Base-by-base conservation (phyloP, 2,329 filamentous ascomycete genomes). In the Curvularia verruculosa region DNA sequence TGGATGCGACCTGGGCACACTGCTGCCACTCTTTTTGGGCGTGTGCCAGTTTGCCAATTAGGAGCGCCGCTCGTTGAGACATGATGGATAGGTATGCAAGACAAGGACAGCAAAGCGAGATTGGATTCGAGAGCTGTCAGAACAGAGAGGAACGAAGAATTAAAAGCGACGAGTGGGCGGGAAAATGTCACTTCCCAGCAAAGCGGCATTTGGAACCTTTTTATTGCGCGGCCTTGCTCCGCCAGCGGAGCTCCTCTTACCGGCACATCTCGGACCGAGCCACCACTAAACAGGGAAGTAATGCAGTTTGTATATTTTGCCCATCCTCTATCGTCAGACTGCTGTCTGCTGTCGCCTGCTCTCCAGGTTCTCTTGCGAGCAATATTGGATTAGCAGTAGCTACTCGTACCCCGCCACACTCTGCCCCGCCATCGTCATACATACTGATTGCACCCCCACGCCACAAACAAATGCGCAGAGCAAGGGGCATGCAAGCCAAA, bases 21-120 rank as follows among this genome's bases (percentile, higher is more conserved):
- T 74, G 73, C 56, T 81, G 67, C 81, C 81, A 82, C 60, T 82
- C 80, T 61, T 79, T 78, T 23, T 73, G 67, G 15, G 80, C 73
- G 60, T 82, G 80, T 3, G 70, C 66, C 46, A 83, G 76, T 24
- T 73, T 71, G 24, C 80, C 80, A 45, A 82, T 79, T 12, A 83
- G 73, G 15, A 83, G 75, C 19, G 78, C 79, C 49, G 69, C 71
- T 59, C 70, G 68, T 68, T 72, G 61, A 23, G 72, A 55, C 74
- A 76, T 75, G 28, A 37, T 58, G 49, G 15, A 24, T 15, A 12
- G n/a, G n/a, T 24, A 24, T 26, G 8, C 29, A n/a, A n/a, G 45
- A 7, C 2, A 36, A 44, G 31, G 10, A 36, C 19, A 21, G 10
- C 1, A 26, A 24, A 23, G 10, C 1, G 1, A 29, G 7, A 45